A percentile compares a stretch with the other conserved stretches of the same genome.
These are phyloP conservation scores for Petunia secreta DNA, from an alignment of 257 asterid genomes.

Conservation along the genomic window DNA sequence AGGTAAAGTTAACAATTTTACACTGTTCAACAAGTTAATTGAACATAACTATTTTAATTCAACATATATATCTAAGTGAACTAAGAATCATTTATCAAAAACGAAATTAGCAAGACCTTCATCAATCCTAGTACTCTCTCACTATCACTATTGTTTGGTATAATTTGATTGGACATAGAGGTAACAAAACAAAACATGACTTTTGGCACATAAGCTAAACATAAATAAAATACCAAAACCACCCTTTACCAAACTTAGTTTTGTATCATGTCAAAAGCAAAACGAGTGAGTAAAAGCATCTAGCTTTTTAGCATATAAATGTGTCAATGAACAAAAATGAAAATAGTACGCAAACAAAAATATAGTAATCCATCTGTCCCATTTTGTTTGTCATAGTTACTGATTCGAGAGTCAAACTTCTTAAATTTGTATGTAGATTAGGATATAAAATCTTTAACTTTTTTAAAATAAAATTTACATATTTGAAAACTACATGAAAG, in stretches of 20 bases:
- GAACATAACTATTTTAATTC: background rate
- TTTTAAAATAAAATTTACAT: too few relatives aligned
- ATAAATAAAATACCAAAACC: background rate
- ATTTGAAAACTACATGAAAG: too few relatives aligned
- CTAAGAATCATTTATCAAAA: background rate
- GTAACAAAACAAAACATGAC: background rate
- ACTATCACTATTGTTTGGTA: background rate
- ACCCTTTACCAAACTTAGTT: background rate
- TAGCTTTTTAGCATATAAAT: too few relatives aligned
- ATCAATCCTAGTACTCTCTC: background rate
- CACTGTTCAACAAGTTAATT: background rate
- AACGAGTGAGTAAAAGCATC: background rate
- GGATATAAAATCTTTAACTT: too few relatives aligned
- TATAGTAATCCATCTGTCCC: too few relatives aligned
- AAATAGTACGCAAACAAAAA: background rate
- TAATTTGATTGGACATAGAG: background rate
- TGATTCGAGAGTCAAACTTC: too few relatives aligned
- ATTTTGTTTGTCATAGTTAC: too few relatives aligned
- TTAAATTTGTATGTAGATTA: too few relatives aligned
- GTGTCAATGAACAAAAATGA: background rate
- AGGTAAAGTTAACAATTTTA: constrained; percentile 4
- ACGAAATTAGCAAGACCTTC: background rate
- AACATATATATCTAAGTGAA: background rate
- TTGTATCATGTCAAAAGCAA: background rate
- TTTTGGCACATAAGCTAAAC: background rate